Base-by-base conservation (phyloP, 2,329 filamentous ascomycete genomes). In the Neobulgaria alba region DNA sequence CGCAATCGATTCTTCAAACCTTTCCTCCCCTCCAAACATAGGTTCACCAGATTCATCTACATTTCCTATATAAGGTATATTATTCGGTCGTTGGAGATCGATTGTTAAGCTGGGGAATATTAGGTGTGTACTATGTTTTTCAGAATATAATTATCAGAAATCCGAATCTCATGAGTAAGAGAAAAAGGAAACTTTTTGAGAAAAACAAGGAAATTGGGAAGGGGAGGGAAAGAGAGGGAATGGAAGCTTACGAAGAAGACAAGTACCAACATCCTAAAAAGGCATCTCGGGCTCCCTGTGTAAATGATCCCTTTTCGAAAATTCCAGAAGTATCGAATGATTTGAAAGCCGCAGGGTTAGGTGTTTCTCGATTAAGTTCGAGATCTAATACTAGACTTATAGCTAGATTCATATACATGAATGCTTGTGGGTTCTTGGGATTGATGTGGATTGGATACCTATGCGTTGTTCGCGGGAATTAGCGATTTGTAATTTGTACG, bases 311-410 rank as follows among this genome's bases (percentile, higher is more conserved):
- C 9, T 43, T 42, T 3, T 51, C 41, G 1, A 49, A 33, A 5
- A 57, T 47, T 14, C 51, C 51, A 3, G 43, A 34, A 4, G 38
- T 46, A n/a, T 41, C 38, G 21, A 53, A 45, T 12, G 41, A 42
- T 33, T 23, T 51, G 39, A 48, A 53, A 31, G 30, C 47, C 33
- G 33, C 45, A 20, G n/a, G 29, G 23, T 46, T 54, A 1, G 48
- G 56, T 20, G 30, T 38, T 39, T 51, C 48, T 41, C 43, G 39
- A 32, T 59, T 51, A 17, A 59, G 49, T 10, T 55, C 57, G 10
- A 63, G 48, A 26, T 63, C 61, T 2, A 48, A 45, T 2, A 53
- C 51, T 31, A 63, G 45, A 29, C 55, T 59, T 14, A 57, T 58
- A 3, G 59, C 56, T 1, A 63, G 38, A 31, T 55, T 56, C 41